Evolutionary conservation across 495 filamentous ascomycete genomes (phyloP).

Genomic region (Penicillium pulvis): DNA sequence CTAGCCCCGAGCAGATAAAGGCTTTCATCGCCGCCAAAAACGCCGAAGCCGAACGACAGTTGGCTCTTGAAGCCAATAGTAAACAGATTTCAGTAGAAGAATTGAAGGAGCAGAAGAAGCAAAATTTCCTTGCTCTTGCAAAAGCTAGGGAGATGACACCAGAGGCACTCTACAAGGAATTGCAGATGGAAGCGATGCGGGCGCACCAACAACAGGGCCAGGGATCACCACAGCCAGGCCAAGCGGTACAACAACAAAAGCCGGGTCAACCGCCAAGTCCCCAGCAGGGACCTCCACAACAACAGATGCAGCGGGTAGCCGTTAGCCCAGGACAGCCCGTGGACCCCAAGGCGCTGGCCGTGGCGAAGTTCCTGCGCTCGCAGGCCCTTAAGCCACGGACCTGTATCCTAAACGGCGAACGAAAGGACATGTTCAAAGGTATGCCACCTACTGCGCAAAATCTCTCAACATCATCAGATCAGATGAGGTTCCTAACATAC

Average conservation of each 20-base stretch:
- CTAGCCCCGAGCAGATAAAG: slow-evolving; percentile 78
- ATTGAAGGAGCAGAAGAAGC: too few relatives aligned
- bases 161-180: slow-evolving; percentile 64
- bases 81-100: too few relatives aligned
- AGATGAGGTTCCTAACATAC: background rate
- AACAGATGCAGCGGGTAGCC: slow-evolving; percentile 51
- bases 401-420: slow-evolving; percentile 91
- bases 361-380: slow-evolving; percentile 83
- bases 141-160: slow-evolving; percentile 59
- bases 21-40: slow-evolving; percentile 74
- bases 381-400: slow-evolving; percentile 90
- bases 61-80: too few relatives aligned
- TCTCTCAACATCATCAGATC: background rate
- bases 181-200: slow-evolving; percentile 64
- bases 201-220: slow-evolving; percentile 52
- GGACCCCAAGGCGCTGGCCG: slow-evolving; percentile 82
- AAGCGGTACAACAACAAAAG: slow-evolving; percentile 45
- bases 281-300: slow-evolving; percentile 45
- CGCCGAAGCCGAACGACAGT: slow-evolving; percentile 41
- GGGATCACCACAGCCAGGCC: slow-evolving; percentile 48
- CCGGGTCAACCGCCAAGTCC: slow-evolving; percentile 40
- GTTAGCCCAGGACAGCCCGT: slow-evolving; percentile 71
- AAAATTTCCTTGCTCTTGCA: too few relatives aligned
- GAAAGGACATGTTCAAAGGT: slow-evolving; percentile 99
- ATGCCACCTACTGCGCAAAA: slow-evolving; percentile 2